phyloP scores from a whole-genome alignment of 1,284 basidiomycete genomes.

The Papiliotrema terrestris region DNA sequence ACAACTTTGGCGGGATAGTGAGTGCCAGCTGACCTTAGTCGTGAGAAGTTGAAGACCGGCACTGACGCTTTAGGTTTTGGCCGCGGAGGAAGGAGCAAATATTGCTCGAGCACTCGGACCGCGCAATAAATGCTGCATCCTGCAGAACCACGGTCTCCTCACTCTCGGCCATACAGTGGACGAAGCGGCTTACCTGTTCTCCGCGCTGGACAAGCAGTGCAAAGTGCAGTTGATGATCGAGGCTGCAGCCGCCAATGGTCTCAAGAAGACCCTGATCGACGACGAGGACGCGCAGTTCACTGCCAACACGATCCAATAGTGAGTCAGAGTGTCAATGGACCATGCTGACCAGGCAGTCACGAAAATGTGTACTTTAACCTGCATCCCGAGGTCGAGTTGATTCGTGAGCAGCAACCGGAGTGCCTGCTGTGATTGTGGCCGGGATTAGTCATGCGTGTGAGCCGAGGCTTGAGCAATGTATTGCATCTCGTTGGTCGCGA shows the following conservation, averaged over 20 bases:
- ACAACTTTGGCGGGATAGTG: constrained; percentile 61
- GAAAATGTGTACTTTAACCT: constrained; percentile 34
- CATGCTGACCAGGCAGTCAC: constrained; percentile 2
- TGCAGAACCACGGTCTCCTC: constrained; percentile 62
- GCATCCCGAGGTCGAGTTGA: constrained; percentile 32
- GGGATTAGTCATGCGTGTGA: background rate
- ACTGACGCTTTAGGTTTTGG: constrained; percentile 39
- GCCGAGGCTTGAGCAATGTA: background rate
- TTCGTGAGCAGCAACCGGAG: constrained; percentile 21
- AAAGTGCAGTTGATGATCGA: constrained; percentile 44
- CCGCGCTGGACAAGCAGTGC: constrained; percentile 44
- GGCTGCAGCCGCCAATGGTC: constrained; percentile 40
- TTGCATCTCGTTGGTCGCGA: no score
- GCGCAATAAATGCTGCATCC: constrained; percentile 44
- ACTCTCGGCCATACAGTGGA: constrained; percentile 50
- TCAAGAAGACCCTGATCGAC: constrained; percentile 37
- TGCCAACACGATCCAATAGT: constrained; percentile 40
- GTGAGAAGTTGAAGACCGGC: background rate
- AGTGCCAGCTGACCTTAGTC: no score
- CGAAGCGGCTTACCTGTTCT: constrained; percentile 41
- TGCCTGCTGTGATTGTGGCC: constrained; percentile 4
- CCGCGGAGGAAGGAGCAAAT: constrained; percentile 58
- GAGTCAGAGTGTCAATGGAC: background rate
- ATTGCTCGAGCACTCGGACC: constrained; percentile 60
- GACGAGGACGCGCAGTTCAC: constrained; percentile 45